Evolutionary conservation across 441 rosid genomes (phyloP).

Genomic region (Syzygium malaccense): DNA sequence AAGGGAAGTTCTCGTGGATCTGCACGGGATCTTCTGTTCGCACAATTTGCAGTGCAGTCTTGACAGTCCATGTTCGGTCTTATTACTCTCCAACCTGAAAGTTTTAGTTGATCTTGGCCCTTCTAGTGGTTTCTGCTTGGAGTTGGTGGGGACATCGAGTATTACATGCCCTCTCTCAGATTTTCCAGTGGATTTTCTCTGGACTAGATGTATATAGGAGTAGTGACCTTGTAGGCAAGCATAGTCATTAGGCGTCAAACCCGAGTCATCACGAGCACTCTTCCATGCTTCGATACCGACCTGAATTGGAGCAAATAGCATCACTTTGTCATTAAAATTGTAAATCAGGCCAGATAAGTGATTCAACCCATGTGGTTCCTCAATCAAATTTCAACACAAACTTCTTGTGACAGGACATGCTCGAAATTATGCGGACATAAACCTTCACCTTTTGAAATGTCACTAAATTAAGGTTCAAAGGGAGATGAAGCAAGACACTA

Average conservation of each 20-base stretch:
- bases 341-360: not conserved
- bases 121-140: constrained; percentile 11
- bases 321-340: not conserved
- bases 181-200: constrained; percentile 24
- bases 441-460: not conserved
- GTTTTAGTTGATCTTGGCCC: constrained; percentile 8
- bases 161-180: constrained; percentile 15
- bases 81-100: constrained; percentile 15
- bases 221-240: constrained; percentile 34
- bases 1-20: constrained; percentile 12
- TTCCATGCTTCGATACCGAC: constrained; percentile 43
- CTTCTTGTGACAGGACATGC: not conserved
- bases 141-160: constrained; percentile 25
- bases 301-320: constrained; percentile 16
- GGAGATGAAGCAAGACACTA: not conserved
- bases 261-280: constrained; percentile 30
- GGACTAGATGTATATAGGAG: constrained; percentile 37
- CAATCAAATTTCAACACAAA: not conserved
- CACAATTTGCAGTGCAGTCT: constrained; percentile 26
- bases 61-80: not conserved
- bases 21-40: constrained; percentile 13
- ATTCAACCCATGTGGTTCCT: not conserved
- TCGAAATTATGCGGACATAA: not conserved
- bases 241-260: constrained; percentile 47
- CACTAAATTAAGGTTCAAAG: not conserved